Base-by-base conservation (phyloP, 805 yeast species). In the Kuraishia cidri region DNA sequence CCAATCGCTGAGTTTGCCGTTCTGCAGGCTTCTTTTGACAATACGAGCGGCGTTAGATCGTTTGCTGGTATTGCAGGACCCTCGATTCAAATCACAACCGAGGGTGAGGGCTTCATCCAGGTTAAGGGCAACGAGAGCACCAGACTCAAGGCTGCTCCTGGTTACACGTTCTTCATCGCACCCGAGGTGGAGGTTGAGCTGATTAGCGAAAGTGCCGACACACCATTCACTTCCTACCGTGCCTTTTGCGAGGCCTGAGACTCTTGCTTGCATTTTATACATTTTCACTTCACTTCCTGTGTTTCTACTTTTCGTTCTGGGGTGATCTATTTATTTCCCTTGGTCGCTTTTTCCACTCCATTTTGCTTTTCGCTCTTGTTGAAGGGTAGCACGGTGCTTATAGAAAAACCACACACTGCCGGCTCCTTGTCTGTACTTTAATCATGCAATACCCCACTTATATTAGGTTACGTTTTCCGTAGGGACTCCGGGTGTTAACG, bases 1-100 rank as follows among this genome's bases (percentile, higher is more conserved):
- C 99, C 99, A 37, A 92, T 92, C 52, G 94, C 79, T 40, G 99
- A 92, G 65, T 92, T 92, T 50, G 70, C 95, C 4, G 97, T 92
- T n/a, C 68, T 92, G 49, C 87, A 84, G 60, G 79, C 90, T 28
- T 71, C 73, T 29, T 79, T 80, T 48, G 63, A 66, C 32, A 53
- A 60, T 26, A 51, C 66, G 8, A 71, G 68, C 28, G 64, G 74
- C 44, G 54, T 50, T 12, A 82, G 83, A 54, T 48, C 52, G 24
- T 69, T 79, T 45, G 71, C 75, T 33, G 75, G 65, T 5, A 62
- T 92, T 29, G 62, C 74, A 28, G 97, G 97, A 31, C 97, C 98
- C 43, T 83, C 95, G 31, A 79, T 92, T 44, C 55, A 87, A 39
- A 81, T 92, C 37, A 73, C 79, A 37, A 83, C 96, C 26, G 75